These are phyloP conservation scores for Microdochium nivale DNA, from an alignment of 2,329 filamentous ascomycete species.

Conservation along the genomic window DNA sequence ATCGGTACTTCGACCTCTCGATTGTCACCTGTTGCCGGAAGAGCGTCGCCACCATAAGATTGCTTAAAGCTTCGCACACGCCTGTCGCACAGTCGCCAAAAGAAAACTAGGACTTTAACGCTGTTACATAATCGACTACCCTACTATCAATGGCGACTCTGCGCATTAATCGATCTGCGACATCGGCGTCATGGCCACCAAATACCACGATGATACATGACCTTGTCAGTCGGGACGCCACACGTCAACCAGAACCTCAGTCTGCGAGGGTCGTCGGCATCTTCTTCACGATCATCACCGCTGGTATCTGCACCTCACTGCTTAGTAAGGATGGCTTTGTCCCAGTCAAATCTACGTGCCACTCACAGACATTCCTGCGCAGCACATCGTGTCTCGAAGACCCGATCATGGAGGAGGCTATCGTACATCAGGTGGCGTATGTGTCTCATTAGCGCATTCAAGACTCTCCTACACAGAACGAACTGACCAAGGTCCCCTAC, in stretches of 20 bases:
- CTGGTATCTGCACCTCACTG: neutral
- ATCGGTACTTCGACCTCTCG: too few species aligned
- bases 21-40: too few species aligned
- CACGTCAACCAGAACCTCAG: neutral
- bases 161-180: neutral
- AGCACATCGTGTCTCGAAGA: neutral
- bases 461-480: neutral
- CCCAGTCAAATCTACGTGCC: too few species aligned
- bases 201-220: neutral
- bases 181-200: neutral
- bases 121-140: too few species aligned
- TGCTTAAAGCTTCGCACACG: too few species aligned
- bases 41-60: too few species aligned
- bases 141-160: neutral
- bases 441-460: neutral
- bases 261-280: neutral
- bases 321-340: neutral
- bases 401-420: neutral
- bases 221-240: neutral
- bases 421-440: neutral
- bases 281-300: neutral
- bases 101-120: too few species aligned
- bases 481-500: neutral
- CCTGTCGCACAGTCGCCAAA: too few species aligned
- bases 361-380: neutral